Evolutionary conservation across 306 rosid species (phyloP).

Genomic region (Vigna angularis): DNA sequence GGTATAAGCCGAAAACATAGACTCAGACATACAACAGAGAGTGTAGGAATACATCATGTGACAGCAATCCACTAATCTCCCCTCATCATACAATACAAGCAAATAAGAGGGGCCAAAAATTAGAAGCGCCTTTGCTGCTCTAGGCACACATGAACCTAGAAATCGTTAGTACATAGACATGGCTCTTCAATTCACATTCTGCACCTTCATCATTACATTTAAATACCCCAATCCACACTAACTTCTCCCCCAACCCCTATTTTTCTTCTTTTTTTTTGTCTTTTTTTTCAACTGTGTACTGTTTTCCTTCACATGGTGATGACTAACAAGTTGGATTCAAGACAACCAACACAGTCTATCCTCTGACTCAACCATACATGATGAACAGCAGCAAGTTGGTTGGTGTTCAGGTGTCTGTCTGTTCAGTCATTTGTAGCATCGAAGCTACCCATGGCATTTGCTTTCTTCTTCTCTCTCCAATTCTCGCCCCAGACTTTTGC

Average conservation of each 20-base stretch:
- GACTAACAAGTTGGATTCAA: constrained; percentile 54
- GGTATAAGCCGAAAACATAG: constrained; percentile 72
- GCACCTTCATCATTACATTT: constrained; percentile 49
- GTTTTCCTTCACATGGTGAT: constrained; percentile 47
- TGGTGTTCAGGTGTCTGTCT: constrained; percentile 20
- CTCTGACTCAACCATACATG: constrained; percentile 52
- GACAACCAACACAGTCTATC: constrained; percentile 57
- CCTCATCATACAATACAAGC: constrained; percentile 50
- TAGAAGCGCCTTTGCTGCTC: constrained; percentile 56
- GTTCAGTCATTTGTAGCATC: constrained; percentile 83
- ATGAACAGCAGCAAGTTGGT: constrained; percentile 43
- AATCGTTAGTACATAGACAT: constrained; percentile 59
- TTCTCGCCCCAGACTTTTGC: constrained; percentile 98
- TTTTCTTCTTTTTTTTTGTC: background rate
- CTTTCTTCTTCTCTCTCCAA: constrained; percentile 93
- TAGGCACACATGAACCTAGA: constrained; percentile 54
- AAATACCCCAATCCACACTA: constrained; percentile 61
- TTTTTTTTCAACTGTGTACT: constrained; percentile 28
- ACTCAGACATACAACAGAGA: constrained; percentile 68
- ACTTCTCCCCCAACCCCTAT: constrained; percentile 18
- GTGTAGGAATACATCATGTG: constrained; percentile 56
- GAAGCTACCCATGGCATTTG: constrained; percentile 81
- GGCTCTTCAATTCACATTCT: constrained; percentile 53
- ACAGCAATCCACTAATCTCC: constrained; percentile 62
- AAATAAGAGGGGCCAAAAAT: constrained; percentile 64